These are phyloP conservation scores for Cyamopsis tetragonoloba DNA, from an alignment of 306 rosid species.

Conservation along the genomic window DNA sequence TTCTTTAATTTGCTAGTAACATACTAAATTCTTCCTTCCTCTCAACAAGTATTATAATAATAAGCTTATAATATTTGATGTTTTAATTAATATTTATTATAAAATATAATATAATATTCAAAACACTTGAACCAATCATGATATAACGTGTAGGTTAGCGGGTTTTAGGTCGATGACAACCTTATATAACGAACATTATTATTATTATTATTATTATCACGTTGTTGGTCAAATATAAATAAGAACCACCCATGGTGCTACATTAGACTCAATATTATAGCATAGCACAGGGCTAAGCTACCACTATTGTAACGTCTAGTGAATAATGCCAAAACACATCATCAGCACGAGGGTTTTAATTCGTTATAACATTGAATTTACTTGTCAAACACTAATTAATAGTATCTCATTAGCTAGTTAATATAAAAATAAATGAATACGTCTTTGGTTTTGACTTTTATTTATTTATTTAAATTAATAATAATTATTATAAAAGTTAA, in stretches of 20 bases:
- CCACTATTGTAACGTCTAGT: neutral
- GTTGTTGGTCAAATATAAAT: slow-evolving; percentile 27
- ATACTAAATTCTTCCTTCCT: too few species aligned
- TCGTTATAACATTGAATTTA: neutral
- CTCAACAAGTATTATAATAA: too few species aligned
- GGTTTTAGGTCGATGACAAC: neutral
- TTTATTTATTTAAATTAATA: too few species aligned
- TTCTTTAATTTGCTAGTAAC: too few species aligned
- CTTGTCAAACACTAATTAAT: neutral
- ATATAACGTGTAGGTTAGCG: neutral
- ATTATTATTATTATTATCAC: slow-evolving; percentile 25
- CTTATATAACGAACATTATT: neutral
- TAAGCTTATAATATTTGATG: too few species aligned
- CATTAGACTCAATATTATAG: neutral
- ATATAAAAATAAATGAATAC: too few species aligned
- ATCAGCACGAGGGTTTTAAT: neutral
- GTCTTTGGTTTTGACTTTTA: too few species aligned
- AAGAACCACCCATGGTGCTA: slow-evolving; percentile 29
- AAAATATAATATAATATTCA: too few species aligned
- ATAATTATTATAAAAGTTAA: too few species aligned
- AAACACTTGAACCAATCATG: too few species aligned
- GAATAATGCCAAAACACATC: neutral
- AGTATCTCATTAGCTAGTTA: too few species aligned
- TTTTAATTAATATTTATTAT: too few species aligned
- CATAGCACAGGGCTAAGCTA: neutral